These are phyloP conservation scores for Clarireedia monteithiana DNA, from an alignment of 2,329 filamentous ascomycete genomes.

Conservation along the genomic window DNA sequence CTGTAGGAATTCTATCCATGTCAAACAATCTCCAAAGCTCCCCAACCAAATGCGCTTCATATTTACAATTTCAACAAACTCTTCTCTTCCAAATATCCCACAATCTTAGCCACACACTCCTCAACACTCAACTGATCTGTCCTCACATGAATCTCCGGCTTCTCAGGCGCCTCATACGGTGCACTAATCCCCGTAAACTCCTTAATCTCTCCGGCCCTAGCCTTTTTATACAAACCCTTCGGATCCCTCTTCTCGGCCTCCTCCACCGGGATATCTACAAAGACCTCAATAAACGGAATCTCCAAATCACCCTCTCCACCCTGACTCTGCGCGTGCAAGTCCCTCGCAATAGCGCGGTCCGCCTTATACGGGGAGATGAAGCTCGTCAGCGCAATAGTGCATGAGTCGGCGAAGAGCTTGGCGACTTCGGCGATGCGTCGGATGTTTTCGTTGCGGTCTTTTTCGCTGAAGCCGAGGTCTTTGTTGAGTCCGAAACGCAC, in stretches of 20 bases:
- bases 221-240: slow-evolving; percentile 98
- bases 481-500: slow-evolving; percentile 97
- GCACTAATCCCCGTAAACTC: slow-evolving; percentile 95
- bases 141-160: slow-evolving; percentile 79
- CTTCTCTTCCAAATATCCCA: slow-evolving; percentile 66
- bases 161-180: slow-evolving; percentile 84
- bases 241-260: slow-evolving; percentile 93
- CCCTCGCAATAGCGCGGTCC: slow-evolving; percentile 75
- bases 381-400: slow-evolving; percentile 81
- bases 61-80: slow-evolving; percentile 40
- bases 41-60: background rate
- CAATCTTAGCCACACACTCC: slow-evolving; percentile 81
- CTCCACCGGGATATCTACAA: slow-evolving; percentile 82
- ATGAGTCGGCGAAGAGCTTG: slow-evolving; percentile 89
- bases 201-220: slow-evolving; percentile 85
- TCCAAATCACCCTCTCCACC: slow-evolving; percentile 47
- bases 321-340: slow-evolving; percentile 59
- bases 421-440: slow-evolving; percentile 86
- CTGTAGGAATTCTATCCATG: background rate
- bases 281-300: slow-evolving; percentile 89
- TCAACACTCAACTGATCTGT: slow-evolving; percentile 78
- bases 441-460: slow-evolving; percentile 96
- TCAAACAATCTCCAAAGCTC: background rate
- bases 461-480: slow-evolving; percentile 89
- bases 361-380: slow-evolving; percentile 95